A percentile compares a stretch with the other conserved stretches of the same genome.
phyloP scores from a whole-genome alignment of 129 eudicot genomes.

The Saussurea involucrata region DNA sequence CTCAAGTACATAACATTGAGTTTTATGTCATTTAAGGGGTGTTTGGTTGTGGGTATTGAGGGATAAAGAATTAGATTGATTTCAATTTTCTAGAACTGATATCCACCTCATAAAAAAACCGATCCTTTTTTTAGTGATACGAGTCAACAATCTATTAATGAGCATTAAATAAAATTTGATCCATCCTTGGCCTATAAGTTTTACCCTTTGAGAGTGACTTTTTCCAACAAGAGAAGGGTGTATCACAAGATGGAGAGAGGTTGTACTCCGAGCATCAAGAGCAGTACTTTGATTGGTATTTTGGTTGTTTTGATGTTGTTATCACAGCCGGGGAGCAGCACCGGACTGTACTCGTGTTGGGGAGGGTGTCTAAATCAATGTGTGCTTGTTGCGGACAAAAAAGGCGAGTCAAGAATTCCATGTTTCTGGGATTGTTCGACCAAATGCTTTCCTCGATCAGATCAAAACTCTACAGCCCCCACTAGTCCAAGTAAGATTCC shows the following conservation, averaged over 20 bases:
- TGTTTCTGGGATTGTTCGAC: slow-evolving; percentile 39
- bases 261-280: neutral
- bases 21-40: too few relatives aligned
- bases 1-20: neutral
- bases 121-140: neutral
- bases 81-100: neutral
- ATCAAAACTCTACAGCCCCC: neutral
- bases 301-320: slow-evolving; percentile 18
- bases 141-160: slow-evolving; percentile 13
- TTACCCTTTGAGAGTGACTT: neutral
- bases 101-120: neutral
- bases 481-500: neutral
- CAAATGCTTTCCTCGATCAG: slow-evolving; percentile 26
- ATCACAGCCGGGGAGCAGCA: slow-evolving; percentile 9
- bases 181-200: neutral
- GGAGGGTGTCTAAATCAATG: slow-evolving; percentile 61
- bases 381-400: slow-evolving; percentile 18
- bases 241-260: slow-evolving; percentile 12
- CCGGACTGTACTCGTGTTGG: slow-evolving; percentile 41
- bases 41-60: neutral
- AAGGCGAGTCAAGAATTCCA: slow-evolving; percentile 4
- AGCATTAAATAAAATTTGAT: slow-evolving; percentile 10
- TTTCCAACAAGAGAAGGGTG: neutral
- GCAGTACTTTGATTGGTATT: slow-evolving; percentile 1
- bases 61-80: too few relatives aligned